Base-by-base conservation (phyloP, 164 flowering plant genomes). In the Warburgia ugandensis region DNA sequence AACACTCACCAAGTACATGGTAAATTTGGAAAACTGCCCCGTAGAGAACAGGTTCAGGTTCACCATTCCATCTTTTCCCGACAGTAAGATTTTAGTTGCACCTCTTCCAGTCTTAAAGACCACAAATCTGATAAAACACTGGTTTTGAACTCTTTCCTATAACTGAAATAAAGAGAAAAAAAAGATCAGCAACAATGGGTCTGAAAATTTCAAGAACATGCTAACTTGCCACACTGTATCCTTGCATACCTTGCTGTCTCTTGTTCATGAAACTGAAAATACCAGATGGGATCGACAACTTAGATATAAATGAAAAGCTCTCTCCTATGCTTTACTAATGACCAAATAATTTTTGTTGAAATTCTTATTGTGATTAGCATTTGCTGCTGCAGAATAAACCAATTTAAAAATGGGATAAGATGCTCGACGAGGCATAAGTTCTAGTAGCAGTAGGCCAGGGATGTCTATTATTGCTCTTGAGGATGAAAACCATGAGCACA, bases 41-140 rank as follows among this genome's bases (percentile, higher is more conserved):
- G 82, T 66, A 40, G 77, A 75, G 59, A 75, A 81, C 17, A 78
- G 74, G 62, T 81, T 81, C 49, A 79, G 55, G 52, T 80, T 78
- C 61, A 81, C 84, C 63, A 75, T 56, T 45, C 88, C 83, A 66
- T 78, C 80, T 61, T 73, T 79, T 25, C 84, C 84, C 30, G 80
- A 64, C 40, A 78, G 52, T 62, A 81, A 56, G 14, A 76, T 73
- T 75, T 77, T 77, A 69, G 77, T 61, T 41, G 84, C 82, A 54
- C 77, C 88, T 30, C 82, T 74, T n/a, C 84, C 83, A 3, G 84
- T 78, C 82, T 77, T 69, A 67, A 78, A 78, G 23, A 81, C 68
- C 0, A 72, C 73, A 29, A 28, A 68, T 51, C 84, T 71, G 48
- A 84, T 84, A 81, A 46, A 0, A 74, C 72, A 45, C 31, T 48